Base-by-base conservation (phyloP, 805 yeast species). In the Zygosaccharomyces pseudorouxii region DNA sequence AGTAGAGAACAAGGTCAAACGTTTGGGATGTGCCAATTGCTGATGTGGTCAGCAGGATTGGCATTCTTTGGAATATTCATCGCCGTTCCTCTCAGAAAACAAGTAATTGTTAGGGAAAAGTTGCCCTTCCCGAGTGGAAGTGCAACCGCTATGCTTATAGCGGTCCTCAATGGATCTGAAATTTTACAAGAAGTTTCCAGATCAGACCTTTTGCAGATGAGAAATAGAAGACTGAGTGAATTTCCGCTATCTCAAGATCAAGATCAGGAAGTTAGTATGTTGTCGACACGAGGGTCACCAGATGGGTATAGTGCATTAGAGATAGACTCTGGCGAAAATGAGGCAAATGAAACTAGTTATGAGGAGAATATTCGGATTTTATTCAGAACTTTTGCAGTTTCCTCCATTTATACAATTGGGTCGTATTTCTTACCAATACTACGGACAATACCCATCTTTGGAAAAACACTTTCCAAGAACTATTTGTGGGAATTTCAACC, bases 61-160 rank as follows among this genome's bases (percentile, higher is more conserved):
- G 96, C 95, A 0, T 86, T 89, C 50, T 90, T 92, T 70, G 99
- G 99, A 1, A 96, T 92, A 1, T 93, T 92, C 67, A 89, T 92
- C 67, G 97, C 98, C 2, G 81, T 92, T 23, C 92, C 97, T 1
- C 71, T 92, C 44, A 75, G 98, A 53, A 79, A 78, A 52, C 96
- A 89, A 63, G 95, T 90, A 16, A 84, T 92, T 30, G 79, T 89
- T n/a, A 80, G 79, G 57, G 96, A 89, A 58, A 87, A 87, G 60
- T 74, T 93, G 31, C 87, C 90, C 1, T 92, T 92, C 61, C 99
- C 99, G 0, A 86, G 96, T 36, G 99, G 99, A 0, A 80, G 87
- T 54, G 98, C 99, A 2, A 93, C 98, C 0, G 98, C 97, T 0
- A 89, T 96, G 2, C 72, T 92, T 55, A 92, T 92, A 18, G 80